These are phyloP conservation scores for Thraustotheca clavata DNA, from an alignment of 352 stramenopile genomes.

Conservation along the genomic window DNA sequence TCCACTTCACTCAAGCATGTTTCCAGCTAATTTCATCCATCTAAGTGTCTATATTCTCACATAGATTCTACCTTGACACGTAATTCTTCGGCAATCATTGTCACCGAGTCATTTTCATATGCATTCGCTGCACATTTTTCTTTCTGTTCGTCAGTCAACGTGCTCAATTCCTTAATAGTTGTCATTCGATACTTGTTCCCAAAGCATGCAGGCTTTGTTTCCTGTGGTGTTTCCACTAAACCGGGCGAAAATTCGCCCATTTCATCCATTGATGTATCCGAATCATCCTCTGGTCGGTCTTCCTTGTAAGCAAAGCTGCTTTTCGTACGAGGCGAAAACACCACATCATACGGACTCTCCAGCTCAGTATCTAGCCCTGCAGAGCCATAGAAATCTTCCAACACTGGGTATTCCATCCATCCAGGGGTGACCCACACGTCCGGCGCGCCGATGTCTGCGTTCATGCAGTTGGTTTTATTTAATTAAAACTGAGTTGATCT, in stretches of 20 bases:
- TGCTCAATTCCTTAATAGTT: constrained; percentile 1
- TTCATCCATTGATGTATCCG: constrained; percentile 2
- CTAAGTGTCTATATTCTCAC: neutral
- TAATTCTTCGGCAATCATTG: neutral
- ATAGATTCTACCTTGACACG: neutral
- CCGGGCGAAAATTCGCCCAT: constrained; percentile 25
- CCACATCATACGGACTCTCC: constrained; percentile 77
- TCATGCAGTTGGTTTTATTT: too few species aligned
- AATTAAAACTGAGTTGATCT: too few species aligned
- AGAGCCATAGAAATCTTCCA: constrained; percentile 72
- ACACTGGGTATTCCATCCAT: constrained; percentile 63
- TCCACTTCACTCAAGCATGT: constrained; percentile 9
- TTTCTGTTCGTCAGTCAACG: neutral
- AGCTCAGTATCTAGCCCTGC: constrained; percentile 29
- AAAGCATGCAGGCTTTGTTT: neutral
- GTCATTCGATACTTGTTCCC: neutral
- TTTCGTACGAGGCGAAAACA: constrained; percentile 62
- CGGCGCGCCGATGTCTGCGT: constrained; percentile 29
- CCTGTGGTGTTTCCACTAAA: constrained; percentile 21
- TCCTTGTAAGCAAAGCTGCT: constrained; percentile 25
- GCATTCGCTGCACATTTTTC: neutral
- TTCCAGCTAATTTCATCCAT: constrained; percentile 21
- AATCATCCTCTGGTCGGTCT: constrained; percentile 26
- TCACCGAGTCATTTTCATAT: neutral
- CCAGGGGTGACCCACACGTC: constrained; percentile 62